Evolutionary conservation across 179 eudicot species (phyloP).

Genomic region (Vitellaria paradoxa): DNA sequence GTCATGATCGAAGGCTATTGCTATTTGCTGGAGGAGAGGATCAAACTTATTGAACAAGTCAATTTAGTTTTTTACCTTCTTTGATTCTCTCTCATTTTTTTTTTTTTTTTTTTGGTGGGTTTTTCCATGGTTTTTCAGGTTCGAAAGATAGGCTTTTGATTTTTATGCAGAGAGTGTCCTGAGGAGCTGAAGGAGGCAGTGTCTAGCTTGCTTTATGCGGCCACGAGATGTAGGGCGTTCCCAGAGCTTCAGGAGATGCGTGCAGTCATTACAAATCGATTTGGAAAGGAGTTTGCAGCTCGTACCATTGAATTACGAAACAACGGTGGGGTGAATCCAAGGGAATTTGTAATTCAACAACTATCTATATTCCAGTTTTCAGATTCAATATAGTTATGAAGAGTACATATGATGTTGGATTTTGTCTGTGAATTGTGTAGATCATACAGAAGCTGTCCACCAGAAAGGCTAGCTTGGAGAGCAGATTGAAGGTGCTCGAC

Average conservation of each 20-base stretch:
- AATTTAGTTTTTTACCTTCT: slow-evolving; percentile 26
- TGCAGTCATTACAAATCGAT: slow-evolving; percentile 38
- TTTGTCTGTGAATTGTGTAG: slow-evolving; percentile 26
- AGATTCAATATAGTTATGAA: neutral
- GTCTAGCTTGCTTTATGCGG: slow-evolving; percentile 55
- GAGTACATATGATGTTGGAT: neutral
- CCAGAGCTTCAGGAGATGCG: slow-evolving; percentile 74
- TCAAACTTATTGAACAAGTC: slow-evolving; percentile 38
- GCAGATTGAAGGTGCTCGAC: slow-evolving; percentile 52
- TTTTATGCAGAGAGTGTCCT: slow-evolving; percentile 51
- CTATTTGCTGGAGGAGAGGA: slow-evolving; percentile 40
- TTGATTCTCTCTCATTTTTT: neutral
- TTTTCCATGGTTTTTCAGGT: neutral
- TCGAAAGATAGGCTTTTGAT: neutral
- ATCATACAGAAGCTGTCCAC: slow-evolving; percentile 74
- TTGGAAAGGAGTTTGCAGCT: slow-evolving; percentile 58
- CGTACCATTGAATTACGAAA: slow-evolving; percentile 55
- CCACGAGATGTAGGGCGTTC: slow-evolving; percentile 70
- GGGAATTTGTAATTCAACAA: slow-evolving; percentile 23
- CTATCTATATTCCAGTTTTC: neutral
- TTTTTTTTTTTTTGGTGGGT: neutral
- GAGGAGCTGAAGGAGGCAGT: slow-evolving; percentile 67
- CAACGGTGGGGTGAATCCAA: slow-evolving; percentile 55
- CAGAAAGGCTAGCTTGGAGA: slow-evolving; percentile 56
- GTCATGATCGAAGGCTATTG: slow-evolving; percentile 53